These are phyloP conservation scores for Xerocomus nothofagi DNA, from an alignment of 1,284 basidiomycete genomes.

Conservation along the genomic window DNA sequence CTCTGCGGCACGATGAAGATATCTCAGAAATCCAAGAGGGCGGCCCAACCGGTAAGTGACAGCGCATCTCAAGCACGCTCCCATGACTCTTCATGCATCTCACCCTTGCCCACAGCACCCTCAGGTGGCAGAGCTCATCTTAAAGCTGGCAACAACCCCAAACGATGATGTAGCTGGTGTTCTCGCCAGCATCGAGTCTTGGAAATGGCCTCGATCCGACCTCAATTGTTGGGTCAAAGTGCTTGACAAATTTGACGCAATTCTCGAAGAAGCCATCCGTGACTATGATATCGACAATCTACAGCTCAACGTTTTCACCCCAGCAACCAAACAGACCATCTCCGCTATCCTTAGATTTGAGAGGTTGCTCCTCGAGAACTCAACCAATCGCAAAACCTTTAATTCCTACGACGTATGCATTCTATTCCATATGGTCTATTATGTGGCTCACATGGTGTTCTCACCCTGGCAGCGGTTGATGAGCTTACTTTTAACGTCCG, in stretches of 20 bases:
- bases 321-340: conserved; percentile 73
- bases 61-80: not conserved
- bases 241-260: conserved; percentile 91
- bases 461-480: conserved; percentile 71
- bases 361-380: conserved; percentile 92
- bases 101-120: conserved; percentile 54
- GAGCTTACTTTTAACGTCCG: conserved; percentile 84
- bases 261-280: conserved; percentile 80
- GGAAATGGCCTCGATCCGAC: conserved; percentile 97
- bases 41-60: conserved; percentile 58
- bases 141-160: conserved; percentile 60
- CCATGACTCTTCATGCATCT: conserved; percentile 33
- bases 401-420: conserved; percentile 90
- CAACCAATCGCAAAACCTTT: conserved; percentile 97
- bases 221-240: conserved; percentile 96
- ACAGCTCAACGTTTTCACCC: conserved; percentile 81
- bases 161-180: conserved; percentile 66
- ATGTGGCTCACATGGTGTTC: conserved; percentile 19
- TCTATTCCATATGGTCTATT: conserved; percentile 2
- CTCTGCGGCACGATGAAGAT: conserved; percentile 73
- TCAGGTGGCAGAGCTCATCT: conserved; percentile 74
- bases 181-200: conserved; percentile 67
- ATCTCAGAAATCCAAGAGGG: conserved; percentile 75
- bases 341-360: conserved; percentile 87
- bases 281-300: conserved; percentile 84